Evolutionary conservation across 2,329 filamentous ascomycete species (phyloP).

Genomic region (Trichophyton equinum): DNA sequence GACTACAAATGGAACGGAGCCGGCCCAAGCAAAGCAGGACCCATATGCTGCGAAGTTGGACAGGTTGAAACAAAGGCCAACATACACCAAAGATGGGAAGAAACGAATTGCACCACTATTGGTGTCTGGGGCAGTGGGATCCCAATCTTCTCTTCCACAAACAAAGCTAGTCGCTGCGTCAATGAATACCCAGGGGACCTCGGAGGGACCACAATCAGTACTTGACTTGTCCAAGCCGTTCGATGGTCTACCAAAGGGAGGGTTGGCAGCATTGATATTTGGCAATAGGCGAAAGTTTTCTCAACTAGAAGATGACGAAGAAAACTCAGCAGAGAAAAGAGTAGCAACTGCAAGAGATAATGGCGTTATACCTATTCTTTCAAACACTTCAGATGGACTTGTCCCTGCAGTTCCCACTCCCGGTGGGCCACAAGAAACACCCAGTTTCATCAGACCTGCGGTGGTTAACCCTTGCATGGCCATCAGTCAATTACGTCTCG

Average conservation of each 20-base stretch:
- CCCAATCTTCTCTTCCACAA: slow-evolving; percentile 77
- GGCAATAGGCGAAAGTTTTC: slow-evolving; percentile 85
- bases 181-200: slow-evolving; percentile 48
- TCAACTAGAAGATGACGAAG: slow-evolving; percentile 62
- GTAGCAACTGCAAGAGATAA: slow-evolving; percentile 47
- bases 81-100: slow-evolving; percentile 90
- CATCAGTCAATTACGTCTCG: slow-evolving; percentile 71
- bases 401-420: slow-evolving; percentile 57
- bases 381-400: slow-evolving; percentile 64
- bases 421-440: slow-evolving; percentile 47
- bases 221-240: slow-evolving; percentile 88
- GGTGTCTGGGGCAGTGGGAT: slow-evolving; percentile 77
- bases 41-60: slow-evolving; percentile 49
- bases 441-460: slow-evolving; percentile 78
- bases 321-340: slow-evolving; percentile 47
- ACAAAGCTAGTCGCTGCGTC: slow-evolving; percentile 73
- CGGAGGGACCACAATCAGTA: slow-evolving; percentile 65
- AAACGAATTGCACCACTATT: slow-evolving; percentile 88
- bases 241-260: slow-evolving; percentile 82
- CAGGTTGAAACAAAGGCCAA: slow-evolving; percentile 77
- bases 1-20: slow-evolving; percentile 16
- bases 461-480: slow-evolving; percentile 71
- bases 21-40: slow-evolving; percentile 28
- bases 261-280: slow-evolving; percentile 69
- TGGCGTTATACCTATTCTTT: slow-evolving; percentile 61